Evolutionary conservation across 1,284 basidiomycete species (phyloP).

Genomic region (Malassezia sympodialis): DNA sequence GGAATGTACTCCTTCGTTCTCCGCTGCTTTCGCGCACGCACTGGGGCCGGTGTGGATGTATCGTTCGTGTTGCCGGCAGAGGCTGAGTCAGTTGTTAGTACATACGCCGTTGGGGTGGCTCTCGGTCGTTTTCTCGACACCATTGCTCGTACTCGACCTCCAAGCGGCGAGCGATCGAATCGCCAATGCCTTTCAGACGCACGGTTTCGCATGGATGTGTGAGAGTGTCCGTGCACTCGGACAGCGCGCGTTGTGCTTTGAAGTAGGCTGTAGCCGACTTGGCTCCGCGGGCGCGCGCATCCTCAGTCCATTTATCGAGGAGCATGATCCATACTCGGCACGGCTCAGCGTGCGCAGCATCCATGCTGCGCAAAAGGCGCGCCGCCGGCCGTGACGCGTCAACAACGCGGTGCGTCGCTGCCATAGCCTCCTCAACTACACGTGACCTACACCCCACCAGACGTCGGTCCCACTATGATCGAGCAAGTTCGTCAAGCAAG

Average conservation of each 20-base stretch:
- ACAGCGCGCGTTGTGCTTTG: conserved; percentile 30
- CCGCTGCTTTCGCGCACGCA: background rate
- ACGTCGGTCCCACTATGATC: background rate
- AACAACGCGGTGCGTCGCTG: background rate
- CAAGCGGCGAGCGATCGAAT: conserved; percentile 32
- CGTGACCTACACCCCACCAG: background rate
- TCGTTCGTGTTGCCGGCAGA: background rate
- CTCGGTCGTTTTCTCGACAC: conserved; percentile 23
- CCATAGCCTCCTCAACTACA: background rate
- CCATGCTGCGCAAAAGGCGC: background rate
- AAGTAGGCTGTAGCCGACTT: conserved; percentile 29
- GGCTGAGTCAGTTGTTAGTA: background rate
- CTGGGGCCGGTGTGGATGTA: background rate
- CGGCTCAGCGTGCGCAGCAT: background rate
- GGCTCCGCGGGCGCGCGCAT: conserved; percentile 29
- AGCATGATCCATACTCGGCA: conserved; percentile 31
- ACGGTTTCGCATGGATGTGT: conserved; percentile 35
- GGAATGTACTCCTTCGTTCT: conserved; percentile 34
- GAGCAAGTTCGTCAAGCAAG: background rate
- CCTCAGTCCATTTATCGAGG: conserved; percentile 28
- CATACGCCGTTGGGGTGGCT: conserved; percentile 25
- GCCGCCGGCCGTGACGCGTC: background rate
- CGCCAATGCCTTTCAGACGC: conserved; percentile 31
- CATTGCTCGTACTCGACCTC: conserved; percentile 28
- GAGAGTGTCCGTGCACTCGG: conserved; percentile 26